Percentiles rank a stretch among this genome's conserved stretches.
These are phyloP conservation scores for Earliella scabrosa DNA, from an alignment of 1,284 basidiomycete genomes.

Conservation along the genomic window DNA sequence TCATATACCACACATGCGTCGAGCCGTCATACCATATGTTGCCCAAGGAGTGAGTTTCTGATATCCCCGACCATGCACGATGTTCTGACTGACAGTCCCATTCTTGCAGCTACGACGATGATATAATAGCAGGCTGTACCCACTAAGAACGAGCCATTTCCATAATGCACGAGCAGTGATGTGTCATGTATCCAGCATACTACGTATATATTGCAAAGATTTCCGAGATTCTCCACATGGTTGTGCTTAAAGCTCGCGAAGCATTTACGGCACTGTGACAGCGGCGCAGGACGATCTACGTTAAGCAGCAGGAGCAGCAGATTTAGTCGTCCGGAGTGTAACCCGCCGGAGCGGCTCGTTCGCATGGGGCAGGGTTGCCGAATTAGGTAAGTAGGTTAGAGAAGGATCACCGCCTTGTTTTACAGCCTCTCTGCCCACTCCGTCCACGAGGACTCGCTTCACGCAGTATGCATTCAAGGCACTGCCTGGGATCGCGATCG, in stretches of 20 bases:
- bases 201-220: no score
- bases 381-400: constrained; percentile 21
- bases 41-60: neutral
- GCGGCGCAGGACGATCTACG: neutral
- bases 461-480: constrained; percentile 11
- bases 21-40: neutral
- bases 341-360: constrained; percentile 16
- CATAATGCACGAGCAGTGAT: neutral
- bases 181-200: neutral
- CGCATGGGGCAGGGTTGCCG: neutral
- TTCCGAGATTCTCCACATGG: neutral
- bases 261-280: neutral
- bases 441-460: constrained; percentile 12
- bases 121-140: no score
- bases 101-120: no score
- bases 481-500: constrained; percentile 7
- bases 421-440: constrained; percentile 12
- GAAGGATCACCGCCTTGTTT: constrained; percentile 20
- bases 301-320: neutral
- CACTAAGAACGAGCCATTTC: no score
- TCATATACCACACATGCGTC: neutral
- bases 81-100: neutral
- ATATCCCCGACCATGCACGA: neutral
- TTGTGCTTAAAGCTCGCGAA: neutral
- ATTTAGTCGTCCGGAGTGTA: constrained; percentile 5